phyloP scores from a whole-genome alignment of 2,329 filamentous ascomycete genomes.

The Seiridium unicorne region DNA sequence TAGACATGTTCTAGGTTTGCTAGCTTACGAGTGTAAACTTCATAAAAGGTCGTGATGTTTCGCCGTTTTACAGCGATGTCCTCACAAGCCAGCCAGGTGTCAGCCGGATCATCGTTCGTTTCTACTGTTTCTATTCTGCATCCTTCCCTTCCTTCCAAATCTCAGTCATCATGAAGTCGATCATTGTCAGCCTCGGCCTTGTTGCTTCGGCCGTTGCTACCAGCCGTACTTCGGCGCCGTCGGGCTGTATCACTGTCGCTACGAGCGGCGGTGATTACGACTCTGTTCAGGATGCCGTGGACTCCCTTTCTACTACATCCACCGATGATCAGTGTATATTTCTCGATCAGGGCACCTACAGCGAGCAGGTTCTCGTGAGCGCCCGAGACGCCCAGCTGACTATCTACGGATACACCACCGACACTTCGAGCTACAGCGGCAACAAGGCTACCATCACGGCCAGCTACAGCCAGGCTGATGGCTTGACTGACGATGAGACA shows the following conservation, averaged over 20 bases:
- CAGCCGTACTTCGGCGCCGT: conserved; percentile 36
- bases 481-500: conserved; percentile 50
- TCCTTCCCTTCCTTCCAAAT: neutral
- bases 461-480: conserved; percentile 43
- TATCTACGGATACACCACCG: conserved; percentile 57
- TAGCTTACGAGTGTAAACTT: neutral
- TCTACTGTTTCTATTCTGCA: neutral
- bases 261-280: conserved; percentile 31
- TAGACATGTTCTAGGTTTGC: neutral
- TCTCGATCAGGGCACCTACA: conserved; percentile 58
- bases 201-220: conserved; percentile 22
- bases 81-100: neutral
- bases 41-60: conserved; percentile 5
- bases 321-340: conserved; percentile 57
- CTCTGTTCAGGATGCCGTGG: conserved; percentile 53
- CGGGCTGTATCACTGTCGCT: conserved; percentile 47
- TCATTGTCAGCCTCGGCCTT: conserved; percentile 12
- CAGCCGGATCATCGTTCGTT: neutral
- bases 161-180: conserved; percentile 13
- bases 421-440: conserved; percentile 47
- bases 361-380: conserved; percentile 56
- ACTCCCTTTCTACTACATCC: conserved; percentile 50
- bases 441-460: conserved; percentile 57
- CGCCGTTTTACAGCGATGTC: neutral
- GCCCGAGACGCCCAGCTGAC: conserved; percentile 45